These are phyloP conservation scores for Coniochaeta hoffmannii DNA, from an alignment of 2,329 filamentous ascomycete genomes.

Conservation along the genomic window DNA sequence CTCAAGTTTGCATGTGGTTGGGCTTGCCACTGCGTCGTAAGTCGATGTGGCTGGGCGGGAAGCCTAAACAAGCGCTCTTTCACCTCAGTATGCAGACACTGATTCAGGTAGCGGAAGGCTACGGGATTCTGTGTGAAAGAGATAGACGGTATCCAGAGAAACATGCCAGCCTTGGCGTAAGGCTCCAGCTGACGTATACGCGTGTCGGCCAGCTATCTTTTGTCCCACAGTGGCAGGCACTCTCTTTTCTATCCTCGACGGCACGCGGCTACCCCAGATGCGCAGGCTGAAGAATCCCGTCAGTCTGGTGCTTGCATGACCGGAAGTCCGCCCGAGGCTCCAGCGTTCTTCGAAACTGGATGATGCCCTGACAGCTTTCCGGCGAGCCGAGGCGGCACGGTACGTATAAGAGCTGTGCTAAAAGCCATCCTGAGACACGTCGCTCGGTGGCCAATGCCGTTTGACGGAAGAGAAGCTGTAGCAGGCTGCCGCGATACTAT, in stretches of 20 bases:
- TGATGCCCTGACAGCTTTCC: background rate
- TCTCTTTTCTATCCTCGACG: background rate
- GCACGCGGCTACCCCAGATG: background rate
- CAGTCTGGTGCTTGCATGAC: background rate
- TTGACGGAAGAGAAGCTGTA: background rate
- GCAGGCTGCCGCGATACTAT: background rate
- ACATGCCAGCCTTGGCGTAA: background rate
- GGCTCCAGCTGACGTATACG: background rate
- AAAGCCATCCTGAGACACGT: background rate
- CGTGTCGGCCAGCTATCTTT: background rate
- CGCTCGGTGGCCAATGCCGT: background rate
- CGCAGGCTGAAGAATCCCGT: no score
- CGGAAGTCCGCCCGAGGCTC: background rate
- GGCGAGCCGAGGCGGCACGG: background rate
- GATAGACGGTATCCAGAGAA: background rate
- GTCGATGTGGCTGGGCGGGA: background rate
- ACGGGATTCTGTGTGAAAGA: background rate
- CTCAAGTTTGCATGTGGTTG: background rate
- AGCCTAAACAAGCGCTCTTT: background rate
- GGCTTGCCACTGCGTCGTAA: conserved; percentile 2
- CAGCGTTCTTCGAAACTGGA: background rate
- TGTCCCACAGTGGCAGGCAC: background rate
- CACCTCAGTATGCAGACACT: no score
- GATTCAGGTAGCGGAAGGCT: background rate
- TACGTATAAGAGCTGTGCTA: background rate